Conservation (phyloP, 441 rosid species). For the Metrosideros polymorpha region DNA sequence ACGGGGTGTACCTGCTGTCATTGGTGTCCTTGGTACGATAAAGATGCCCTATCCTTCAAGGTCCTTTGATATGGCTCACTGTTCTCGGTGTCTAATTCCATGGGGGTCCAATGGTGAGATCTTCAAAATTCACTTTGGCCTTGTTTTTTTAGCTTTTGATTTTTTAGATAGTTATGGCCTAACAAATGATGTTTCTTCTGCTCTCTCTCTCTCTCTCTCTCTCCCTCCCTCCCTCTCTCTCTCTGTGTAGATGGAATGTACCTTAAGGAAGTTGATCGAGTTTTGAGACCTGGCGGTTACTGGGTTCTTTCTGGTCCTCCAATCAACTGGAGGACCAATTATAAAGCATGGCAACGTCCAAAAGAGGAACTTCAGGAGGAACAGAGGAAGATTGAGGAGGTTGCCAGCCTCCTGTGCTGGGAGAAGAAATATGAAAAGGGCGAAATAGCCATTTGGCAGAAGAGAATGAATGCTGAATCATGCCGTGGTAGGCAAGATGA, state of each 20-base stretch:
- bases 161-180: background rate
- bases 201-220: background rate
- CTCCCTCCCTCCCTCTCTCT: background rate
- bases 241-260: constrained; percentile 48
- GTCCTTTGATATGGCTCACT: constrained; percentile 96
- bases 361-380: constrained; percentile 59
- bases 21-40: constrained; percentile 92
- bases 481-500: constrained; percentile 47
- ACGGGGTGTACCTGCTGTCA: constrained; percentile 97
- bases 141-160: background rate
- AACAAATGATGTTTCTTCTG: background rate
- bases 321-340: constrained; percentile 58
- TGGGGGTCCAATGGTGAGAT: constrained; percentile 89
- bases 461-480: constrained; percentile 35
- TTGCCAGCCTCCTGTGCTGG: constrained; percentile 66
- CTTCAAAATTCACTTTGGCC: background rate
- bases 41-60: constrained; percentile 88
- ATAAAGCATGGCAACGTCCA: constrained; percentile 69
- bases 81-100: constrained; percentile 95
- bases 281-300: constrained; percentile 72
- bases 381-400: constrained; percentile 53
- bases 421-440: constrained; percentile 62
- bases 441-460: constrained; percentile 65
- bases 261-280: constrained; percentile 70
- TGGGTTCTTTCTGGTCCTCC: constrained; percentile 79